A percentile compares a stretch with the other conserved stretches of the same genome.
phyloP scores from a whole-genome alignment of 31 red algal species.

The Odonthalia washingtoniensis region DNA sequence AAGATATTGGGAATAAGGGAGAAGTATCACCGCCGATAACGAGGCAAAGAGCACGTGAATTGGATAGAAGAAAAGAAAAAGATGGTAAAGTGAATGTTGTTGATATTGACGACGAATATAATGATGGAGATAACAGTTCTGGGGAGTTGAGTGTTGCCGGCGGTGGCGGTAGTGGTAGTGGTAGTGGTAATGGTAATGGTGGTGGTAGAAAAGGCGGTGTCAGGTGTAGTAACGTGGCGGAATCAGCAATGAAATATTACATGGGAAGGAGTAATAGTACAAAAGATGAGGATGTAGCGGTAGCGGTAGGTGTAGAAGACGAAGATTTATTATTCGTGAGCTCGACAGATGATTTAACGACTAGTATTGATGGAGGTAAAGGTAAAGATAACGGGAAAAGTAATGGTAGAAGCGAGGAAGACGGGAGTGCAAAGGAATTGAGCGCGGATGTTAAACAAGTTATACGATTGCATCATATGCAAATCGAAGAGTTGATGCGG shows the following conservation, averaged over 20 bases:
- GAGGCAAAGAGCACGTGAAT: neutral
- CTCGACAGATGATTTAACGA: conserved; percentile 22
- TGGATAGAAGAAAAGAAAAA: neutral
- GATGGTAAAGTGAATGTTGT: neutral
- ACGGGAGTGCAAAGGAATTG: neutral
- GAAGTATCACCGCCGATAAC: neutral
- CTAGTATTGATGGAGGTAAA: neutral
- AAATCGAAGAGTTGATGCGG: conserved; percentile 75
- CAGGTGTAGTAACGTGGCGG: conserved; percentile 40
- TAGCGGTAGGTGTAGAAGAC: too few species aligned
- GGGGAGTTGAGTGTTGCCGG: too few species aligned
- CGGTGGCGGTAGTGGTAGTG: too few species aligned
- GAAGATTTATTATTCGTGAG: conserved; percentile 64
- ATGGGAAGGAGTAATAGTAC: conserved; percentile 24
- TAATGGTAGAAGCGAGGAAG: neutral
- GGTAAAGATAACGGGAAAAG: neutral
- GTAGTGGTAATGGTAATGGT: neutral
- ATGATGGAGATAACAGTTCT: neutral
- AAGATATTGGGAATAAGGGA: too few species aligned
- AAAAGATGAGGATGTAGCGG: conserved; percentile 30
- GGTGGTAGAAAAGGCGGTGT: neutral
- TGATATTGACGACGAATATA: neutral
- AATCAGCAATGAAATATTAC: conserved; percentile 69
- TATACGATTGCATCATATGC: conserved; percentile 69
- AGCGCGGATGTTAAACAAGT: conserved; percentile 38